phyloP scores from a whole-genome alignment of 2,329 filamentous ascomycete species.

The Sclerotiophoma versabilis region DNA sequence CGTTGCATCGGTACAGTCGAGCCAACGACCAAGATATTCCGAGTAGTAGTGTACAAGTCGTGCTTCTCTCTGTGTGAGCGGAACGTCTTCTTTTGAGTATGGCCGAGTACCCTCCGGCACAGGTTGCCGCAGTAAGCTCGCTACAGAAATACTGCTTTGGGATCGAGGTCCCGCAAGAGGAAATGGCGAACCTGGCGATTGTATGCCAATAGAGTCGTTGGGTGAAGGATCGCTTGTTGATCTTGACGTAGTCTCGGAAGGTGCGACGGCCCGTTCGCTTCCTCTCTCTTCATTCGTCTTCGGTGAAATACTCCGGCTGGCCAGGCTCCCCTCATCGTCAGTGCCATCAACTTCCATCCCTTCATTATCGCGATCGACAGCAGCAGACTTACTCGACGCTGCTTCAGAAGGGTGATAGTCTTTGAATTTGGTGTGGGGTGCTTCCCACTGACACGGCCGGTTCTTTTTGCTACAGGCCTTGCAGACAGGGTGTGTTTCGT shows the following conservation, averaged over 20 bases:
- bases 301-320: conserved; percentile 29
- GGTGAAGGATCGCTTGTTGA: conserved; percentile 23
- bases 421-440: conserved; percentile 36
- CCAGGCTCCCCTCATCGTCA: conserved; percentile 20
- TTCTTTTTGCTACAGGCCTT: conserved; percentile 44
- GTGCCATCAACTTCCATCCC: conserved; percentile 25
- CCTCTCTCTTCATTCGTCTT: conserved; percentile 4
- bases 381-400: conserved; percentile 23
- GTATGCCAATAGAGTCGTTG: conserved; percentile 14
- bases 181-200: conserved; percentile 24
- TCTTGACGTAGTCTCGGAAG: conserved; percentile 18
- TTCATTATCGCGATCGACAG: conserved; percentile 15
- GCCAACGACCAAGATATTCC: conserved; percentile 41
- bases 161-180: background rate
- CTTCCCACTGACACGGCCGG: conserved; percentile 41
- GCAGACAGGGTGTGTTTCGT: conserved; percentile 38
- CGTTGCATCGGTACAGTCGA: conserved; percentile 41
- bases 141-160: conserved; percentile 16
- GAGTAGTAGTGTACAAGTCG: conserved; percentile 40
- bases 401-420: conserved; percentile 32
- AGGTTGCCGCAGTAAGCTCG: conserved; percentile 18
- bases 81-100: conserved; percentile 14
- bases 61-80: conserved; percentile 34
- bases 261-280: conserved; percentile 12
- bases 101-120: conserved; percentile 10